Conservation (phyloP, 495 filamentous ascomycete species). For the Penicillium manginii region DNA sequence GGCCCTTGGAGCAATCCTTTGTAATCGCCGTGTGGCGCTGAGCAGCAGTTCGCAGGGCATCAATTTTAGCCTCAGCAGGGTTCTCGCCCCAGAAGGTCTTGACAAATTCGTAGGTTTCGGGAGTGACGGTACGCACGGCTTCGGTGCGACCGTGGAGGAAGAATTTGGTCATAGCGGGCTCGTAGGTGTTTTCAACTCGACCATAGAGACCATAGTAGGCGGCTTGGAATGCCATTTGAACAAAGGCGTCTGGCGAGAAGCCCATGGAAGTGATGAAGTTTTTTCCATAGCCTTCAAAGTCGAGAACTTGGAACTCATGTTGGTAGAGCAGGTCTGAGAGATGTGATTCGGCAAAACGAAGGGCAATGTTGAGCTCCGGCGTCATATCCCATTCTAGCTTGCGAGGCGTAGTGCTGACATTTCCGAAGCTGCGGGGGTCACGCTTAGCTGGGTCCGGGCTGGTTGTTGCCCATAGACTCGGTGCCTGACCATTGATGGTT, state of each 20-base stretch:
- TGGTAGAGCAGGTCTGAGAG: slow-evolving; percentile 94
- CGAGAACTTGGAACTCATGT: slow-evolving; percentile 92
- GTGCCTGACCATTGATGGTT: slow-evolving; percentile 94
- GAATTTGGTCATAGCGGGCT: slow-evolving; percentile 96
- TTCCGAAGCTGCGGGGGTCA: slow-evolving; percentile 90
- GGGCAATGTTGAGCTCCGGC: slow-evolving; percentile 85
- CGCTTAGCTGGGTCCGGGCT: slow-evolving; percentile 94
- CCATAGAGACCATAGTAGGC: slow-evolving; percentile 98
- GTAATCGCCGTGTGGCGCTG: slow-evolving; percentile 80
- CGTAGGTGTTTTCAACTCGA: slow-evolving; percentile 90
- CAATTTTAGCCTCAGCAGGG: slow-evolving; percentile 78
- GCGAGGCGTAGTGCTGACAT: slow-evolving; percentile 91
- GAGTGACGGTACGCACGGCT: slow-evolving; percentile 84
- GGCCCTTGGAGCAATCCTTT: slow-evolving; percentile 84
- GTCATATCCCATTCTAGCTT: slow-evolving; percentile 98
- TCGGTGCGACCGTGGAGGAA: slow-evolving; percentile 94
- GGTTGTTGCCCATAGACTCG: slow-evolving; percentile 85
- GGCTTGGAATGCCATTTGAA: slow-evolving; percentile 99
- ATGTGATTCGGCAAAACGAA: slow-evolving; percentile 94
- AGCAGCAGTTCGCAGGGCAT: slow-evolving; percentile 80
- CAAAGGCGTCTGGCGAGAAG: slow-evolving; percentile 95
- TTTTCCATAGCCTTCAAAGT: slow-evolving; percentile 89
- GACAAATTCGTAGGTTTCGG: slow-evolving; percentile 82
- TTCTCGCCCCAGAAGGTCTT: slow-evolving; percentile 95
- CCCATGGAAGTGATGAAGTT: slow-evolving; percentile 97